These are phyloP conservation scores for Babesia gibsoni DNA, from an alignment of 169 alveolate species.

Conservation along the genomic window DNA sequence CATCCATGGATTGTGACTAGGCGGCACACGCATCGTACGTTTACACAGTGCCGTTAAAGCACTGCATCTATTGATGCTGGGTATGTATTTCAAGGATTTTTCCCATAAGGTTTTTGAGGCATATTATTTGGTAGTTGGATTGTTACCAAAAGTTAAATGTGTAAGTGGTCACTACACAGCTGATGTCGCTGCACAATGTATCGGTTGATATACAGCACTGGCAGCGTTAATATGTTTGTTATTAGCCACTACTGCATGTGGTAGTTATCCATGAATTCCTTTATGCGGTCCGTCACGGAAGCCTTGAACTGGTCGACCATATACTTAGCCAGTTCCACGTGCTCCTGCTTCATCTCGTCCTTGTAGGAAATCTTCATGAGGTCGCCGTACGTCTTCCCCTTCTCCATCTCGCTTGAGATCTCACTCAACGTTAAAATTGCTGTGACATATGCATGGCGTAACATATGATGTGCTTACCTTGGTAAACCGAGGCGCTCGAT, in stretches of 20 bases:
- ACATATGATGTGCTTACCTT: constrained; percentile 12
- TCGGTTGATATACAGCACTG: too few relatives aligned
- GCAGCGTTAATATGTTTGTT: too few relatives aligned
- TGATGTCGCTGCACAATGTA: too few relatives aligned
- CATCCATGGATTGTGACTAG: too few relatives aligned
- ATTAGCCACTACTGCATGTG: constrained; percentile 19
- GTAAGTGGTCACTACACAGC: too few relatives aligned
- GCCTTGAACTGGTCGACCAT: constrained; percentile 50
- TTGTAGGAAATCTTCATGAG: constrained; percentile 47
- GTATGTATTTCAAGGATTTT: too few relatives aligned
- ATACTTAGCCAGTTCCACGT: constrained; percentile 26
- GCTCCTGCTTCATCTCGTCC: constrained; percentile 40
- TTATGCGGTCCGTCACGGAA: constrained; percentile 23
- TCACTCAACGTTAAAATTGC: constrained; percentile 58
- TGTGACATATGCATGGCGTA: constrained; percentile 1
- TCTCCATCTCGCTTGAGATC: constrained; percentile 71
- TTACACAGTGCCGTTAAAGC: too few relatives aligned
- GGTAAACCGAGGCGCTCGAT: constrained; percentile 26
- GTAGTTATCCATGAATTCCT: constrained; percentile 28
- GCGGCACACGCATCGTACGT: too few relatives aligned
- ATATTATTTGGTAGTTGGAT: too few relatives aligned
- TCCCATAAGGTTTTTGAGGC: too few relatives aligned
- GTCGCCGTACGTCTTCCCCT: constrained; percentile 73
- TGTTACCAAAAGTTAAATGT: too few relatives aligned
- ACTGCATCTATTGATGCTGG: too few relatives aligned